phyloP scores from a whole-genome alignment of 257 asterid species.

The Solanum microdontum region DNA sequence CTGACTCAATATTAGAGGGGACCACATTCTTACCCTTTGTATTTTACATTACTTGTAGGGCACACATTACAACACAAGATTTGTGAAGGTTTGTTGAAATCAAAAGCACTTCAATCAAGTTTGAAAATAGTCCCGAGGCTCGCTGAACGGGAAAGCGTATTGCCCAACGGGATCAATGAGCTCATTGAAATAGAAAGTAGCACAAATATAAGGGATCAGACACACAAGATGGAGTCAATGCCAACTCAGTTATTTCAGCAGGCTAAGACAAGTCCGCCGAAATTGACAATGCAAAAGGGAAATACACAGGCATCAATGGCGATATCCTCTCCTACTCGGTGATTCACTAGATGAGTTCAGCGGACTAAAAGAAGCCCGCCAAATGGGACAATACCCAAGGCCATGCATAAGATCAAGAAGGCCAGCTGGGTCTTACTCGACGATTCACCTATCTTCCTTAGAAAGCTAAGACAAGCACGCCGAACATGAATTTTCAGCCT shows the following conservation, averaged over 20 bases:
- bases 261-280: background rate
- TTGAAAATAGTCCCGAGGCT: background rate
- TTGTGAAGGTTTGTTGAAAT: background rate
- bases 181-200: no score
- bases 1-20: no score
- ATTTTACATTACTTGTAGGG: background rate
- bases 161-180: background rate
- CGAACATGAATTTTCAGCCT: background rate
- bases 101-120: no score
- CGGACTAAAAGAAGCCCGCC: background rate
- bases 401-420: no score
- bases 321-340: background rate
- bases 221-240: background rate
- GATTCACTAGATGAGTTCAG: background rate
- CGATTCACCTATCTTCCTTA: background rate
- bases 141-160: no score
- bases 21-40: background rate
- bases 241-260: background rate
- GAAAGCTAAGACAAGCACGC: background rate
- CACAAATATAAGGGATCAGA: background rate
- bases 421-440: background rate
- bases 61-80: background rate
- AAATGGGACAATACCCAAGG: background rate
- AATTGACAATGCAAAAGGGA: background rate
- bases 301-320: background rate